Conservation (phyloP, 2,329 filamentous ascomycete genomes). For the Rhynchosporium graminicola region DNA sequence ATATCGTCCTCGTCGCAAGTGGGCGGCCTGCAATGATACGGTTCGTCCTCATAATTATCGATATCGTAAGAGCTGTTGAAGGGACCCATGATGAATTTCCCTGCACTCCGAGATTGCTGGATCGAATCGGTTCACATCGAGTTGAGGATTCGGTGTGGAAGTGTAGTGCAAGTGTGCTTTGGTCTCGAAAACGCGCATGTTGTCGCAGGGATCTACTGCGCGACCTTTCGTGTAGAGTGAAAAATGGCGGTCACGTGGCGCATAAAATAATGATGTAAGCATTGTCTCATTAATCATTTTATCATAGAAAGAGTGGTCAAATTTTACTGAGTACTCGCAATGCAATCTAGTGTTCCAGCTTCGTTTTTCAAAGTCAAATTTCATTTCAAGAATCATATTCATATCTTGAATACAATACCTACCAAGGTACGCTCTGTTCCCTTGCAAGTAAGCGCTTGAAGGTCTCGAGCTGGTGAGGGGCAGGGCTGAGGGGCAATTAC, state of each 20-base stretch:
- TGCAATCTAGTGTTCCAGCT: too few species aligned
- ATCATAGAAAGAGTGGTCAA: too few species aligned
- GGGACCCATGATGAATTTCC: constrained; percentile 11
- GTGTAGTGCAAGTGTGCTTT: neutral
- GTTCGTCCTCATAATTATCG: constrained; percentile 37
- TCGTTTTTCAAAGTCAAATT: too few species aligned
- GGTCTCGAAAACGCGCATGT: neutral
- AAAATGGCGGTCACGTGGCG: too few species aligned
- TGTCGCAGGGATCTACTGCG: constrained; percentile 2
- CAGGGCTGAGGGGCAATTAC: neutral
- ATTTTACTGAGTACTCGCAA: too few species aligned
- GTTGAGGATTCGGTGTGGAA: constrained; percentile 8
- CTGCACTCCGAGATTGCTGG: neutral
- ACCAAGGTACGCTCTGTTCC: too few species aligned
- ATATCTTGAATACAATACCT: too few species aligned
- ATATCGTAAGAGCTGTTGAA: constrained; percentile 8
- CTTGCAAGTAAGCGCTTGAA: too few species aligned
- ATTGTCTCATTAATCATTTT: too few species aligned
- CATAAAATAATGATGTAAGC: too few species aligned
- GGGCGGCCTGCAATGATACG: constrained; percentile 52
- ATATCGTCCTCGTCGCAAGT: constrained; percentile 48
- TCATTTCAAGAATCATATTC: too few species aligned
- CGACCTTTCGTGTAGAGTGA: too few species aligned
- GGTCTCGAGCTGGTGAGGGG: neutral
- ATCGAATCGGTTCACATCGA: constrained; percentile 2